phyloP scores from a whole-genome alignment of 148 eudicot genomes.

The Rhododendron molle region DNA sequence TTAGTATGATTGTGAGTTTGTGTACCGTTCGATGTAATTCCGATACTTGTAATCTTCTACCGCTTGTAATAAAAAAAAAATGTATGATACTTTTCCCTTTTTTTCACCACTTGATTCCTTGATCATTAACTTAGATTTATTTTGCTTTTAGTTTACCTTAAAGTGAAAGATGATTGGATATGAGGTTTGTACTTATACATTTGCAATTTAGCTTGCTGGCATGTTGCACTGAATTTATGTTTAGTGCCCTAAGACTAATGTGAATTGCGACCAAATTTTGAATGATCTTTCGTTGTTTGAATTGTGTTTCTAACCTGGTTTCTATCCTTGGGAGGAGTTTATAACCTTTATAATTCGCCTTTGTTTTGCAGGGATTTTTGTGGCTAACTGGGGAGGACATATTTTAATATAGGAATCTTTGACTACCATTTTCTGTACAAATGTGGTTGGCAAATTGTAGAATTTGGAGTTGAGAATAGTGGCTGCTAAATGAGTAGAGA shows the following conservation, averaged over 20 bases:
- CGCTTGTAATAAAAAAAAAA: not conserved
- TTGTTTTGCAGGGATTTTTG: not conserved
- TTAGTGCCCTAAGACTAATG: not conserved
- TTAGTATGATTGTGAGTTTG: not conserved
- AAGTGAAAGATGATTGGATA: not conserved
- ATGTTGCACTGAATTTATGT: not conserved
- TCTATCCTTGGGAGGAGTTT: not conserved
- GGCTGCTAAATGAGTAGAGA: slow-evolving; percentile 19
- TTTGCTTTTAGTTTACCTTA: not conserved
- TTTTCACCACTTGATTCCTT: not conserved
- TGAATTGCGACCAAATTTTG: not conserved
- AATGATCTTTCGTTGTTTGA: not conserved
- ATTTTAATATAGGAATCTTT: not conserved
- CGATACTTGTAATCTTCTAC: not conserved
- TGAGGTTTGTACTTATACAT: not conserved
- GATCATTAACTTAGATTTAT: not conserved
- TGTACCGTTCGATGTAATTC: not conserved
- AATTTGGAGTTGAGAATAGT: slow-evolving; percentile 4
- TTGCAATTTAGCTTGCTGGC: not conserved
- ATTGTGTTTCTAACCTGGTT: not conserved
- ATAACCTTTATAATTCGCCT: not conserved
- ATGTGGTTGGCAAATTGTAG: not conserved
- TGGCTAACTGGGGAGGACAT: not conserved
- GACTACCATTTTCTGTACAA: not conserved
- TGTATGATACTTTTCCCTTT: not conserved